These are phyloP conservation scores for Ilex paraguariensis DNA, from an alignment of 305 asterid species.

Conservation along the genomic window DNA sequence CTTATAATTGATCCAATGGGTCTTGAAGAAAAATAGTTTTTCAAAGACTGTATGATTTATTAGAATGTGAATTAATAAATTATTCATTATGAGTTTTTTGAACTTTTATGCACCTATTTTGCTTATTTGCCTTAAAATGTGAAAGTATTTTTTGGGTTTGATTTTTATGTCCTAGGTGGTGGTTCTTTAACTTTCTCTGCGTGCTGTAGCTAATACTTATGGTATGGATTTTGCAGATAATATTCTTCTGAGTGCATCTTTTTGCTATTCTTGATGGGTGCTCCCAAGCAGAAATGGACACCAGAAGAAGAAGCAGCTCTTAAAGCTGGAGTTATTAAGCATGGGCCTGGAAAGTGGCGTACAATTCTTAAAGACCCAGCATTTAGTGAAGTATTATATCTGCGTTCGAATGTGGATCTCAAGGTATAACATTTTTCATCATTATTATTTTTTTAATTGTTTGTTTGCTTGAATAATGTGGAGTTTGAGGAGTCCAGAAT, in stretches of 20 bases:
- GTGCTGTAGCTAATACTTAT: no score
- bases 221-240: neutral
- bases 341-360: conserved; percentile 99
- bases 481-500: neutral
- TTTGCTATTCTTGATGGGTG: conserved; percentile 57
- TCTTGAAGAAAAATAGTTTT: no score
- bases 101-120: no score
- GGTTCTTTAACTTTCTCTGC: no score
- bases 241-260: neutral
- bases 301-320: conserved; percentile 99
- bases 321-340: conserved; percentile 94
- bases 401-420: conserved; percentile 97
- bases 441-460: neutral
- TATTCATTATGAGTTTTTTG: no score
- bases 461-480: neutral
- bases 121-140: no score
- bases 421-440: conserved; percentile 45
- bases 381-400: conserved; percentile 67
- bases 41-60: no score
- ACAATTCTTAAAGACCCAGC: conserved; percentile 95
- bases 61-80: no score
- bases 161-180: no score
- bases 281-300: conserved; percentile 99
- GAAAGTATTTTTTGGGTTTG: no score
- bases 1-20: no score